Percentiles rank a stretch among this genome's conserved stretches.
Evolutionary conservation across 2,329 filamentous ascomycete genomes (phyloP).

Genomic region (Colletotrichum destructivum): DNA sequence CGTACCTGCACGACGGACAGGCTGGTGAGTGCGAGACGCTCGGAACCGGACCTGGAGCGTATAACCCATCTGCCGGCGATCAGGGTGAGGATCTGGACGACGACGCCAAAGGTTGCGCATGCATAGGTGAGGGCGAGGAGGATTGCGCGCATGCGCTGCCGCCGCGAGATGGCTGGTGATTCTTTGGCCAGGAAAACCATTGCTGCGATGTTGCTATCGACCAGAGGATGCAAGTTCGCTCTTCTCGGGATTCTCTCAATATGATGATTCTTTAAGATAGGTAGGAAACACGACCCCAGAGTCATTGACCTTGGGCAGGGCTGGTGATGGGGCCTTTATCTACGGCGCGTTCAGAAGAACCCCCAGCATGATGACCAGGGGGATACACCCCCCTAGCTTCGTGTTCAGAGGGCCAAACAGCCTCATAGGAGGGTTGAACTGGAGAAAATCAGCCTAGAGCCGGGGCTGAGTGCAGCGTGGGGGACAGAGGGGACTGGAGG

Average conservation of each 20-base stretch:
- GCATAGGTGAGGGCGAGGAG: conserved; percentile 16
- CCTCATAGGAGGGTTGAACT: not conserved
- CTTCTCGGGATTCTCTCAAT: too few relatives aligned
- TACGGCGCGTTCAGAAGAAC: not conserved
- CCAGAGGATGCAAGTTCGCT: too few relatives aligned
- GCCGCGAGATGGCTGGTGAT: not conserved
- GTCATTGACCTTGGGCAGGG: not conserved
- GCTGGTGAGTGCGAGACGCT: conserved; percentile 21
- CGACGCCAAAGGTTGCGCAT: not conserved
- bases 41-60: conserved; percentile 1
- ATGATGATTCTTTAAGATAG: too few relatives aligned
- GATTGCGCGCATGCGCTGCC: conserved; percentile 6
- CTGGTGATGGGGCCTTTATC: not conserved
- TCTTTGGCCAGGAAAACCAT: not conserved
- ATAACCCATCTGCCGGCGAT: conserved; percentile 32
- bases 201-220: not conserved
- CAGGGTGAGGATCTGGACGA: conserved; percentile 27
- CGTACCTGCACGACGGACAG: conserved; percentile 29
- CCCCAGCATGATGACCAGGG: not conserved
- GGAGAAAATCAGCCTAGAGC: not conserved
- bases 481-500: not conserved
- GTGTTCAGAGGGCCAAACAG: not conserved
- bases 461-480: not conserved
- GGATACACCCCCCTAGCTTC: not conserved
- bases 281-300: too few relatives aligned